Conservation (phyloP, 2,329 filamentous ascomycete species). For the Pestalotiopsis sp. region DNA sequence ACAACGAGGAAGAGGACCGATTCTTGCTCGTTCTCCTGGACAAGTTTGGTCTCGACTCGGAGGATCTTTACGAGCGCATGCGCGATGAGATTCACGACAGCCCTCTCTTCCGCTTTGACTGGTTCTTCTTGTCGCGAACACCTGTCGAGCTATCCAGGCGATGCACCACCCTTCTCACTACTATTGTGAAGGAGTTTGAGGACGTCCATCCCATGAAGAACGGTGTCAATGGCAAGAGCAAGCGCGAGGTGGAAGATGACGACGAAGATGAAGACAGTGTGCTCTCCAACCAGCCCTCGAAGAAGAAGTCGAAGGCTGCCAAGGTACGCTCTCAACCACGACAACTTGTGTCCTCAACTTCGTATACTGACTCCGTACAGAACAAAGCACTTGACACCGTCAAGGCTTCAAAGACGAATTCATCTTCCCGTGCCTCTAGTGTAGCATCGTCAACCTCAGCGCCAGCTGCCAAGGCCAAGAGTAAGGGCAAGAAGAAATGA, state of each 20-base stretch:
- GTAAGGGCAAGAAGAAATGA: slow-evolving; percentile 57
- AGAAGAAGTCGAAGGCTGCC: slow-evolving; percentile 91
- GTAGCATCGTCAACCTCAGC: slow-evolving; percentile 74
- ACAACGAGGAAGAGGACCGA: slow-evolving; percentile 96
- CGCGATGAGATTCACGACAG: slow-evolving; percentile 96
- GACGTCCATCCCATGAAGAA: slow-evolving; percentile 59
- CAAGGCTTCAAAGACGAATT: slow-evolving; percentile 79
- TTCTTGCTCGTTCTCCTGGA: slow-evolving; percentile 94
- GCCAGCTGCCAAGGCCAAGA: slow-evolving; percentile 43
- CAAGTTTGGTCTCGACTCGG: slow-evolving; percentile 87
- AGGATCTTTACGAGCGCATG: slow-evolving; percentile 88
- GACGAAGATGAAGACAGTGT: slow-evolving; percentile 83
- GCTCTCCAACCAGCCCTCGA: slow-evolving; percentile 78
- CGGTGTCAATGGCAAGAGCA: slow-evolving; percentile 68
- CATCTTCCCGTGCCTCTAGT: slow-evolving; percentile 84
- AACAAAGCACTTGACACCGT: slow-evolving; percentile 92
- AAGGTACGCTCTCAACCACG: slow-evolving; percentile 63
- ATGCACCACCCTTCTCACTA: slow-evolving; percentile 91
- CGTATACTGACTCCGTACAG: slow-evolving; percentile 46
- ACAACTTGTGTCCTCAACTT: slow-evolving; percentile 6
- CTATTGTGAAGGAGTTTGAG: slow-evolving; percentile 94
- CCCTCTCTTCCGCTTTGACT: slow-evolving; percentile 95
- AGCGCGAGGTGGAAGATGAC: slow-evolving; percentile 77
- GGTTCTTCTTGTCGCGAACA: slow-evolving; percentile 97
- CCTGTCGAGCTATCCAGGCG: slow-evolving; percentile 89